Percentiles rank a stretch among this genome's conserved stretches.
These are phyloP conservation scores for Rhododendron mucronatum DNA, from an alignment of 148 eudicot genomes.

Conservation along the genomic window DNA sequence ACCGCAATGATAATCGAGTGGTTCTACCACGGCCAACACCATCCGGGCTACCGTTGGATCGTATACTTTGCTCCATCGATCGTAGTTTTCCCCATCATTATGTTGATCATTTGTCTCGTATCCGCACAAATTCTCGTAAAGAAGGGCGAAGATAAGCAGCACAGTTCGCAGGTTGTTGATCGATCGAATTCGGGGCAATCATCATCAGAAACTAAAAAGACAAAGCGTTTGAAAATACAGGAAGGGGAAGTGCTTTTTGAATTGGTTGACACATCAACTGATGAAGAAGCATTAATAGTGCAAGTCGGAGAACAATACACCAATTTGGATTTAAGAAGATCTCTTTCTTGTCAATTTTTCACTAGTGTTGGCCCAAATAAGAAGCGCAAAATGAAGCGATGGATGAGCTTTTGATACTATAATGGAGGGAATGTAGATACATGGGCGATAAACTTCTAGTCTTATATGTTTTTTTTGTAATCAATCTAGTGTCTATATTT, in stretches of 20 bases:
- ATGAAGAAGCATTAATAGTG: background rate
- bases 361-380: background rate
- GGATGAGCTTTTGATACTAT: background rate
- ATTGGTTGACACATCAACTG: background rate
- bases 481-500: background rate
- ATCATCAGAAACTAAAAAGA: background rate
- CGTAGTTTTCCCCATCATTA: background rate
- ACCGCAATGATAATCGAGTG: background rate
- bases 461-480: background rate
- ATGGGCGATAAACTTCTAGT: background rate
- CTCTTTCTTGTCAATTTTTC: background rate
- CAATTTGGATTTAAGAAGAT: background rate
- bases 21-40: slow-evolving; percentile 1
- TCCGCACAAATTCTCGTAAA: background rate
- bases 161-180: background rate
- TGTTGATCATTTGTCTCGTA: background rate
- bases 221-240: background rate
- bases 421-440: background rate
- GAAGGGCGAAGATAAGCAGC: background rate
- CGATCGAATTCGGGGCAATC: background rate
- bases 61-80: background rate
- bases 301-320: background rate
- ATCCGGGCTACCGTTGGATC: background rate
- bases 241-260: background rate
- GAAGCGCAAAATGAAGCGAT: background rate